Base-by-base conservation (phyloP, 2,329 filamentous ascomycete genomes). In the Cladophialophora chaetospira region DNA sequence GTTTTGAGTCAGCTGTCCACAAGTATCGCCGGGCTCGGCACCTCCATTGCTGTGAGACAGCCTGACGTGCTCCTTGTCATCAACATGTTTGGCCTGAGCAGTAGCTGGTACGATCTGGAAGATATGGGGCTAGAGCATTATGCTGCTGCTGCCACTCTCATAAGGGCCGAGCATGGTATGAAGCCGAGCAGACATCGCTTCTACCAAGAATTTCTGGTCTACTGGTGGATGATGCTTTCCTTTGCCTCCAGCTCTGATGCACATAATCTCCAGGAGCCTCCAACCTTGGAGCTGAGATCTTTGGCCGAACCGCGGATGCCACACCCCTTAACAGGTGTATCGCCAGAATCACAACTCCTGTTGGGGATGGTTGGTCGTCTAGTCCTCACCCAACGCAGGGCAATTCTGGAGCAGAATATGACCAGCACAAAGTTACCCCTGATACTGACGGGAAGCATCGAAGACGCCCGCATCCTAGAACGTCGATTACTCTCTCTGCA, bases 191-290 rank as follows among this genome's bases (percentile, higher is more conserved):
- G 26, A 5, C 11, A 26, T 15, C 45, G 31, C 19, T 55, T 42
- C 53, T 50, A 49, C n/a, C 15, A 31, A 3, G 44, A 55, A 31
- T 49, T 29, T 26, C 25, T 55, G 21, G 28, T 49, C 9, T 55
- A 55, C 29, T 55, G 53, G 53, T 55, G 53, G 53, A 55, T 55
- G 53, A 49, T 49, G 25, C 45, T 55, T 4, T 49, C 44, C 11
- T 55, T 55, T 31, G 45, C 45, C 10, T 36, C 9, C n/a, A 17
- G 36, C 17, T 23, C 53, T 11, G 19, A 21, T 5, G 5, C 17
- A 6, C 10, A 31, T 5, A 10, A n/a, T 4, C 10, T 49, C 23
- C 17, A 23, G 5, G 15, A 42, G 4, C 53, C 53, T 10, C 53
- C 53, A 26, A 15, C 35, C n/a, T n/a, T 35, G 10, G 13, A n/a